Conservation (phyloP, 176 grass and related monocot genomes). For the Metroxylon sagu region DNA sequence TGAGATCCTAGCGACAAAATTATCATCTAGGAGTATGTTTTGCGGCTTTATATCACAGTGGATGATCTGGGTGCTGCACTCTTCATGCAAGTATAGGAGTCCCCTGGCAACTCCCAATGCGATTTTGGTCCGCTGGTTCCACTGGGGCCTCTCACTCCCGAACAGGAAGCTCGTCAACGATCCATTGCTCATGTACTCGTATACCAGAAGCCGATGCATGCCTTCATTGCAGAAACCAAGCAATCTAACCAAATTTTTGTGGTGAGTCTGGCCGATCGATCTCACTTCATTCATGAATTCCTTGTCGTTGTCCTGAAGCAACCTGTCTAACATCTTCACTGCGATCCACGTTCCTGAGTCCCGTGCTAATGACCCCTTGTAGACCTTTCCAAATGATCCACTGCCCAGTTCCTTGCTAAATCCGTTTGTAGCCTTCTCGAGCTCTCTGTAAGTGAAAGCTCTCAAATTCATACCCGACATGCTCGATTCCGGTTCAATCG, state of each 20-base stretch:
- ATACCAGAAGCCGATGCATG: slow-evolving; percentile 33
- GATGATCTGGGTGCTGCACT: slow-evolving; percentile 31
- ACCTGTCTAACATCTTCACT: slow-evolving; percentile 35
- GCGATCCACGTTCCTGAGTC: slow-evolving; percentile 9
- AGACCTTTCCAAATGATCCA: slow-evolving; percentile 37
- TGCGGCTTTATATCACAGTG: slow-evolving; percentile 36
- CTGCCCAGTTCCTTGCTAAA: slow-evolving; percentile 36
- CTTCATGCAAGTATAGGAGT: slow-evolving; percentile 38
- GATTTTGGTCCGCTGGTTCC: slow-evolving; percentile 26
- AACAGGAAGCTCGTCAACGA: slow-evolving; percentile 30
- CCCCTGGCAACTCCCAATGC: slow-evolving; percentile 30
- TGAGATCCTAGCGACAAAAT: slow-evolving; percentile 24
- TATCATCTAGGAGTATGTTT: slow-evolving; percentile 34
- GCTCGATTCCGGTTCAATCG: background rate
- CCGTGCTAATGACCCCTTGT: slow-evolving; percentile 20
- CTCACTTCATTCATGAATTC: slow-evolving; percentile 39
- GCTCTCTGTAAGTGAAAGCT: slow-evolving; percentile 30
- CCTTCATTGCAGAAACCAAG: slow-evolving; percentile 47
- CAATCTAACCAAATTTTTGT: slow-evolving; percentile 46
- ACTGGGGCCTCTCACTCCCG: slow-evolving; percentile 2
- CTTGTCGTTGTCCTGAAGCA: slow-evolving; percentile 34
- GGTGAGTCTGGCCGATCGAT: slow-evolving; percentile 37
- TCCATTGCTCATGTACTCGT: slow-evolving; percentile 48
- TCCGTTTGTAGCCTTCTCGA: slow-evolving; percentile 23
- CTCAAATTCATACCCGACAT: background rate